Evolutionary conservation across 169 alveolate species (phyloP).

Genomic region (Perkinsus marinus): DNA sequence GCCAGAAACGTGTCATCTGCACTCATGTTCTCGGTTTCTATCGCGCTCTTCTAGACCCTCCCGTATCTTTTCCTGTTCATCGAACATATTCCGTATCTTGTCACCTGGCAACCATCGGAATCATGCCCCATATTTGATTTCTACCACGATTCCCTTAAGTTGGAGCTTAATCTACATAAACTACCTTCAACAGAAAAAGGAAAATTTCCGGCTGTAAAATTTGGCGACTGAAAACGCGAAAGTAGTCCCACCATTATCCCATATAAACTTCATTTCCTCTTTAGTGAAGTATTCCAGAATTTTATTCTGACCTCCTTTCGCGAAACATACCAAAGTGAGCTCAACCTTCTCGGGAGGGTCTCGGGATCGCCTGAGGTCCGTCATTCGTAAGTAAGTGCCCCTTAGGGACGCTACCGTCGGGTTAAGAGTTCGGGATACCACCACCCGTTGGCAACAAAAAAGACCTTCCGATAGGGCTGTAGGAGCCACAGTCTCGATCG

Average conservation of each 20-base stretch:
- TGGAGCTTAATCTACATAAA: too few species aligned
- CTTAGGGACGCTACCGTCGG: neutral
- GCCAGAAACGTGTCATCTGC: neutral
- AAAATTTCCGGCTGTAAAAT: too few species aligned
- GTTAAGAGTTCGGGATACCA: neutral
- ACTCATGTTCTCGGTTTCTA: neutral
- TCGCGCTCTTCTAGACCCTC: neutral
- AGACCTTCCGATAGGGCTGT: neutral
- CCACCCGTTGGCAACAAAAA: neutral
- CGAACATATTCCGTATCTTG: neutral
- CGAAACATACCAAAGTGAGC: neutral
- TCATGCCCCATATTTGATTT: too few species aligned
- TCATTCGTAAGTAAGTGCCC: neutral
- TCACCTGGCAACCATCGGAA: neutral
- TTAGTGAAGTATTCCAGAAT: neutral
- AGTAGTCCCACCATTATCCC: neutral
- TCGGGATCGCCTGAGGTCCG: neutral
- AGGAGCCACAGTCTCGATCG: neutral
- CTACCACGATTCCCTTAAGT: too few species aligned
- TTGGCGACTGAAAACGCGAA: too few species aligned
- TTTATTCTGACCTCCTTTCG: neutral
- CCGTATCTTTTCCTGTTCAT: neutral
- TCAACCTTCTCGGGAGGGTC: neutral
- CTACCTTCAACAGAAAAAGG: too few species aligned
- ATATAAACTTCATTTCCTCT: neutral